A percentile compares a stretch with the other conserved stretches of the same genome.
These are phyloP conservation scores for Cupressus sempervirens DNA, from an alignment of 75 land plant species.

Conservation along the genomic window DNA sequence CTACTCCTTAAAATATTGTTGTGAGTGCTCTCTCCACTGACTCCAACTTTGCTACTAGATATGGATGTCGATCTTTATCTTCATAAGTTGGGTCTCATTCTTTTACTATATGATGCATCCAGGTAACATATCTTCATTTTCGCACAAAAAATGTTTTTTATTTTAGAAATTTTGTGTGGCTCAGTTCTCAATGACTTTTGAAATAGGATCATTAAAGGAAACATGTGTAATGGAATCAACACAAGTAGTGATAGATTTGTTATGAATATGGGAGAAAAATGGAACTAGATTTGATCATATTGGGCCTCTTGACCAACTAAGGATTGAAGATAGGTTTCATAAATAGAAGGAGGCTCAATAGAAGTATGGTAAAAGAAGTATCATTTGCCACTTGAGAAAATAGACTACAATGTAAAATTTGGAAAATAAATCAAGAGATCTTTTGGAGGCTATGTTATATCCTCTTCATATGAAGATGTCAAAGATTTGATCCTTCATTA, in stretches of 20 bases:
- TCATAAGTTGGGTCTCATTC: too few species aligned
- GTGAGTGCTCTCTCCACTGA: too few species aligned
- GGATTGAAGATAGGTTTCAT: slow-evolving; percentile 12
- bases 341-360: slow-evolving; percentile 9
- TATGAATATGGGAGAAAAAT: slow-evolving; percentile 18
- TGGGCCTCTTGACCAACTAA: slow-evolving; percentile 25
- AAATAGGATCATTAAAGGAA: slow-evolving; percentile 14
- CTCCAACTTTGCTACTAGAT: too few species aligned
- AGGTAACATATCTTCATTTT: slow-evolving; percentile 8
- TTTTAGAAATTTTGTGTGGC: not conserved
- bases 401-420: slow-evolving; percentile 17
- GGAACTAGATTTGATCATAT: slow-evolving; percentile 18
- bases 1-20: too few species aligned
- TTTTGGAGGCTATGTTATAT: slow-evolving; percentile 21
- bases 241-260: slow-evolving; percentile 16
- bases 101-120: too few species aligned
- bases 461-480: slow-evolving; percentile 21
- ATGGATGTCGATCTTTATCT: too few species aligned
- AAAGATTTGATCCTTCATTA: slow-evolving; percentile 9
- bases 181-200: not conserved
- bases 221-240: slow-evolving; percentile 24
- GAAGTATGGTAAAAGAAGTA: slow-evolving; percentile 11
- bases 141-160: not conserved
- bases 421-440: slow-evolving; percentile 22
- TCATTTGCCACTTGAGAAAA: slow-evolving; percentile 18